phyloP scores from a whole-genome alignment of 225 moss, liverwort and hornwort species.

The Asterella californica region DNA sequence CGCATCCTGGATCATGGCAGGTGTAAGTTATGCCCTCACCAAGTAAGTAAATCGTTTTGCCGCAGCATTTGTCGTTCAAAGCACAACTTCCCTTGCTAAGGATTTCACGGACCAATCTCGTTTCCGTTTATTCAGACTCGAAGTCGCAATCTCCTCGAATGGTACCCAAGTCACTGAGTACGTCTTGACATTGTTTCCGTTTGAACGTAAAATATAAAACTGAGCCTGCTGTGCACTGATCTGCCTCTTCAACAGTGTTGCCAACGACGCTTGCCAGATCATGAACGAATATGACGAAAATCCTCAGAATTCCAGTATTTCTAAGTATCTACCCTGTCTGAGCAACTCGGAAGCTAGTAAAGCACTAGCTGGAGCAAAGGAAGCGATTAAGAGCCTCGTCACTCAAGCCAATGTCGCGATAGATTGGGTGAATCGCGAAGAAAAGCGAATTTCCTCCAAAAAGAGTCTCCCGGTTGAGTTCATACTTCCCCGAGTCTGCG shows the following conservation, averaged over 20 bases:
- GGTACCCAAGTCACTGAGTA: too few species aligned
- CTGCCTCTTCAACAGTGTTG: slow-evolving; percentile 44
- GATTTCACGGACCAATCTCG: neutral
- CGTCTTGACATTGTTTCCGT: neutral
- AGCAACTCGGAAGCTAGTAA: slow-evolving; percentile 45
- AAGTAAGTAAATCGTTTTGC: slow-evolving; percentile 32
- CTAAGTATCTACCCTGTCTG: slow-evolving; percentile 56
- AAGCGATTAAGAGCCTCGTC: slow-evolving; percentile 63
- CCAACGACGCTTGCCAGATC: slow-evolving; percentile 61
- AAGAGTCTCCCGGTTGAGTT: slow-evolving; percentile 34
- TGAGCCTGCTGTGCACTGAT: neutral
- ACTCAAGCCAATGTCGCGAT: slow-evolving; percentile 57
- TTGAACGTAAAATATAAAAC: neutral
- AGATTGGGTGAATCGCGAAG: slow-evolving; percentile 62
- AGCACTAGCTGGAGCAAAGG: slow-evolving; percentile 64
- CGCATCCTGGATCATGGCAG: slow-evolving; percentile 46
- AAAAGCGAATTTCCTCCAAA: slow-evolving; percentile 38
- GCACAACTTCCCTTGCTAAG: too few species aligned
- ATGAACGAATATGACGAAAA: slow-evolving; percentile 56
- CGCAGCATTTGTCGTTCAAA: neutral
- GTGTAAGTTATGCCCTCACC: slow-evolving; percentile 46
- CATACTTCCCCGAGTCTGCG: slow-evolving; percentile 56
- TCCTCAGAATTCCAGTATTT: slow-evolving; percentile 58
- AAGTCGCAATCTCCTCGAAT: neutral
- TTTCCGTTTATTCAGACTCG: neutral